These are phyloP conservation scores for Microthyrium microscopicum DNA, from an alignment of 2,329 filamentous ascomycete species.

Conservation along the genomic window DNA sequence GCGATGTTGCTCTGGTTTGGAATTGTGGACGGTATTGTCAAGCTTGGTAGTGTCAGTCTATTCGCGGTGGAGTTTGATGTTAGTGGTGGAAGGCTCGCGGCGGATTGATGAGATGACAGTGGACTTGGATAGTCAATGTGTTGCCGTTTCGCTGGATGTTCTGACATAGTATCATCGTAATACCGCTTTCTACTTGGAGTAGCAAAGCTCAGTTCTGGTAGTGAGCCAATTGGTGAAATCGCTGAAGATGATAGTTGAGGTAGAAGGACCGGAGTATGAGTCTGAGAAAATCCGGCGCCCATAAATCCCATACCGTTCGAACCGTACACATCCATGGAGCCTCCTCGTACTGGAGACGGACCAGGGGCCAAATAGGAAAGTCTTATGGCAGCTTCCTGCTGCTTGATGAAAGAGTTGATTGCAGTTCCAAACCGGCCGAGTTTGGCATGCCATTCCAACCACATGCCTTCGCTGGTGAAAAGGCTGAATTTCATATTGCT, in stretches of 20 bases:
- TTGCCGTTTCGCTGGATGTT: constrained; percentile 41
- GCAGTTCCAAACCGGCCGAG: constrained; percentile 70
- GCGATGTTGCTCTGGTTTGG: constrained; percentile 10
- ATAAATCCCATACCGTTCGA: background rate
- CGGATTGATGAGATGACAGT: constrained; percentile 11
- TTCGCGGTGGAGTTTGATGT: constrained; percentile 6
- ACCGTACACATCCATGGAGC: background rate
- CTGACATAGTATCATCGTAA: constrained; percentile 35
- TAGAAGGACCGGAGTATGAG: constrained; percentile 22
- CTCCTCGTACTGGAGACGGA: constrained; percentile 13
- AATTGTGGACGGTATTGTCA: constrained; percentile 37
- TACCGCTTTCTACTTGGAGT: constrained; percentile 37
- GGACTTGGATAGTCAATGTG: constrained; percentile 3
- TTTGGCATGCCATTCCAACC: constrained; percentile 74
- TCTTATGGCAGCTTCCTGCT: no score
- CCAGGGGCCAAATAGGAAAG: no score
- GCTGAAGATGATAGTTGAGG: constrained; percentile 25
- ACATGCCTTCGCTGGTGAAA: constrained; percentile 70
- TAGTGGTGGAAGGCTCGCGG: constrained; percentile 17
- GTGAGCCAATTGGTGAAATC: constrained; percentile 25
- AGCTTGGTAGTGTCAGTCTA: constrained; percentile 52
- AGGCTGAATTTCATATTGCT: constrained; percentile 97
- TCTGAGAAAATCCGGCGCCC: constrained; percentile 15
- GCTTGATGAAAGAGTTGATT: no score
- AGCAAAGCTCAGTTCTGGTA: constrained; percentile 24